phyloP scores from a whole-genome alignment of 768 basidiomycete species.

The Paxillus involutus region DNA sequence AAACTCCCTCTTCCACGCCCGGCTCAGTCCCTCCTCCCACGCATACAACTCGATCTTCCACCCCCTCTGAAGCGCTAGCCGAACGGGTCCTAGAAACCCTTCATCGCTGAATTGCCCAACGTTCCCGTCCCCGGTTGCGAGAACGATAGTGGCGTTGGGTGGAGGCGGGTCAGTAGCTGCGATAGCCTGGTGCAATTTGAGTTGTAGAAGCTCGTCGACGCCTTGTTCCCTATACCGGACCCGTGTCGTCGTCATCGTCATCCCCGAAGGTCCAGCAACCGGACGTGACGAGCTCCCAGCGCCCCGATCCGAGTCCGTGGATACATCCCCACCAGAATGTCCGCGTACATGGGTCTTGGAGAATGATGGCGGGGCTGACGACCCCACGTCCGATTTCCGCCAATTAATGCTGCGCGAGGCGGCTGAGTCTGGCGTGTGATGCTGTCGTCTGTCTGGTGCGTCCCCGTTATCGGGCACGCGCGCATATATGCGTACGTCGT shows the following conservation, averaged over 20 bases:
- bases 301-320: slow-evolving; percentile 27
- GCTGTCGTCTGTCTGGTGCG: slow-evolving; percentile 50
- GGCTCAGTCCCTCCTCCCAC: slow-evolving; percentile 83
- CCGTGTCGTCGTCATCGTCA: slow-evolving; percentile 31
- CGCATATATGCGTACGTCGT: slow-evolving; percentile 68
- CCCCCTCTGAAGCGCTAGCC: slow-evolving; percentile 82
- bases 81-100: slow-evolving; percentile 87
- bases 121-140: slow-evolving; percentile 94
- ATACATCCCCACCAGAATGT: slow-evolving; percentile 20
- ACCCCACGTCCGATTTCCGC: slow-evolving; percentile 20
- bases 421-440: slow-evolving; percentile 10
- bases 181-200: slow-evolving; percentile 88
- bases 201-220: slow-evolving; percentile 91
- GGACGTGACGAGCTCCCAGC: slow-evolving; percentile 10
- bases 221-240: slow-evolving; percentile 85
- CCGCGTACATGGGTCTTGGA: slow-evolving; percentile 14
- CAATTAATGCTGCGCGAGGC: slow-evolving; percentile 15
- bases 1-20: slow-evolving; percentile 75
- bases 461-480: slow-evolving; percentile 70
- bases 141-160: slow-evolving; percentile 72
- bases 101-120: slow-evolving; percentile 91
- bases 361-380: background rate
- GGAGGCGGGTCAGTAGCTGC: slow-evolving; percentile 68
- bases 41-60: slow-evolving; percentile 96
- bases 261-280: slow-evolving; percentile 16